phyloP scores from a whole-genome alignment of 169 alveolate genomes.

The Eimeria praecox region DNA sequence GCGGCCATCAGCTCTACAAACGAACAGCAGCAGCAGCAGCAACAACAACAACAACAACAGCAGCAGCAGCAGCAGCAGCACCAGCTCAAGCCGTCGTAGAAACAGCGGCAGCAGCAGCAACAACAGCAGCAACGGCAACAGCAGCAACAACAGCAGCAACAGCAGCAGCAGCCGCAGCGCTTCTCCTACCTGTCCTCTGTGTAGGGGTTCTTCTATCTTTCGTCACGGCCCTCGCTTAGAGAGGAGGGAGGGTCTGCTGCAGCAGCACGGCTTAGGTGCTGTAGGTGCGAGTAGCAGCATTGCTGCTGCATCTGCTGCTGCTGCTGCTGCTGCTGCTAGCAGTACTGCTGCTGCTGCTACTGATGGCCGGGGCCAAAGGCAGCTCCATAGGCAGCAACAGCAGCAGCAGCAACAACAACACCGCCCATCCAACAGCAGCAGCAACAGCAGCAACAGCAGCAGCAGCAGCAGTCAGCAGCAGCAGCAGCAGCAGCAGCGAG shows the following conservation, averaged over 20 bases:
- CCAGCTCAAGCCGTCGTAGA: conserved; percentile 36
- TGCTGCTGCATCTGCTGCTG: conserved; percentile 16
- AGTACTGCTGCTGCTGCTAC: not conserved
- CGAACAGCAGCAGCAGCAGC: conserved; percentile 58
- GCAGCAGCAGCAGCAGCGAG: conserved; percentile 58
- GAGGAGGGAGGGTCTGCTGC: conserved; percentile 54
- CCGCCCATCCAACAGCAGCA: not conserved
- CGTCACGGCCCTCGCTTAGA: conserved; percentile 44
- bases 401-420: conserved; percentile 36
- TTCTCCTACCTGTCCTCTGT: conserved; percentile 29
- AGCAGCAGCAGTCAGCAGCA: conserved; percentile 16
- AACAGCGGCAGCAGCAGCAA: not conserved
- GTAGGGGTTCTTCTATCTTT: conserved; percentile 25
- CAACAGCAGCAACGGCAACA: conserved; percentile 60
- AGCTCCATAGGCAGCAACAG: not conserved
- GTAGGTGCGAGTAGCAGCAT: not conserved
- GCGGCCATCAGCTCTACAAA: not conserved
- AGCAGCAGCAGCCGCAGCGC: conserved; percentile 51
- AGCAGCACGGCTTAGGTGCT: conserved; percentile 44
- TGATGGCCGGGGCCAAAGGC: not conserved
- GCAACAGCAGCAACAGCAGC: conserved; percentile 34
- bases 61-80: conserved; percentile 58
- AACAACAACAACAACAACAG: conserved; percentile 10
- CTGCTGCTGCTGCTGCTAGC: conserved; percentile 10
- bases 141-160: conserved; percentile 55